Base-by-base conservation (phyloP, 176 grass and related monocot species). In the sorghum (Sorghum bicolor) region DNA sequence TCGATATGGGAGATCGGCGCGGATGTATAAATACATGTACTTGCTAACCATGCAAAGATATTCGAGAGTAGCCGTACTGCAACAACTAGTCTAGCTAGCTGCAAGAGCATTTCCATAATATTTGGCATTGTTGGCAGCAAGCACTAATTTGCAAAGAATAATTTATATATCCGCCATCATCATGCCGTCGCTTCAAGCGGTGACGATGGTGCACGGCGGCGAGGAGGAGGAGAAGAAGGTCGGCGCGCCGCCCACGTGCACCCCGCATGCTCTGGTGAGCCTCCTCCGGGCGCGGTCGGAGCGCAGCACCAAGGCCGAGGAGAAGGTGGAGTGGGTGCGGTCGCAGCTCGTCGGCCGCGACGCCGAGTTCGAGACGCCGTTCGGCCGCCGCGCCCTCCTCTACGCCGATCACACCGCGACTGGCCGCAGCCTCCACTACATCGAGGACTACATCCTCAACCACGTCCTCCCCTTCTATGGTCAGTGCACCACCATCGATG, bases 351-450 rank as follows among this genome's bases (percentile, higher is more conserved):
- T 89, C 7, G 87, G 82, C 77, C n/a, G 38, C 28, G 83, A 55
- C 79, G 52, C 74, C 25, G 95, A 91, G 84, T 93, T 93, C 67
- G 76, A 91, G 38, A 92, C 95, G 4, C 89, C 95, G 3, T 98
- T 95, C 61, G 95, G 92, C 30, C 52, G 75, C 28, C 92, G 88
- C 62, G 65, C 44, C 7, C 90, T 95, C 60, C 83, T 86, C 69
- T 98, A 95, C 84, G 89, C 89, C 44, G 92, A 95, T 81, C 91
- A 95, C 82, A 95, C 95, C 8, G 92, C 95, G 16, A 81, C 92
- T 72, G 92, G 95, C 52, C 86, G 80, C 72, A 81, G 87, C 76
- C 72, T 98, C 60, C 83, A 37, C 10, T 92, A 84, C 84, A 73
- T 98, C 34, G 92, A 98, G 74, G 88, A 98, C 53, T 98, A 93